phyloP scores from a whole-genome alignment of 331 rosid genomes.

The Quercus tomentella region DNA sequence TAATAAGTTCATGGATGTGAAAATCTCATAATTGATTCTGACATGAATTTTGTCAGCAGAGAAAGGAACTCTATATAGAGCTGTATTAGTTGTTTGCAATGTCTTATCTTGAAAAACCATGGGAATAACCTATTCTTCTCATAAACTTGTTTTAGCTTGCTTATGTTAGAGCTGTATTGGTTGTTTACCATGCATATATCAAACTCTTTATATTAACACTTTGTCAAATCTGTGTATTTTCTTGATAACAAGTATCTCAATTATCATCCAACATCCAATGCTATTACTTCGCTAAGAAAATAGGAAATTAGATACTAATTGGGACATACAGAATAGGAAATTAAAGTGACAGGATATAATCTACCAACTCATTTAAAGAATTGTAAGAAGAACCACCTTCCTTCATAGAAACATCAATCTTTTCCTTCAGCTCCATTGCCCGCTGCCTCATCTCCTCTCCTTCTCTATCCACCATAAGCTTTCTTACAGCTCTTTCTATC shows the following conservation, averaged over 20 bases:
- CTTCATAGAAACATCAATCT: too few relatives aligned
- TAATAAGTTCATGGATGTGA: too few relatives aligned
- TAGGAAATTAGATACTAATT: not conserved
- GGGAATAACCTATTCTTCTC: too few relatives aligned
- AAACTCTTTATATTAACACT: not conserved
- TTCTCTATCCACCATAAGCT: too few relatives aligned
- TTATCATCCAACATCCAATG: not conserved
- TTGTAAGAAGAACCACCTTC: constrained; percentile 12
- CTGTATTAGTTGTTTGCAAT: too few relatives aligned
- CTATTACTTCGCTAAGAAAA: not conserved
- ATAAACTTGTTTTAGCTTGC: not conserved
- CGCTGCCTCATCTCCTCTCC: too few relatives aligned
- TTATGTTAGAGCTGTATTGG: not conserved
- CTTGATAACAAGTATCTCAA: not conserved
- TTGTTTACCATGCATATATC: not conserved
- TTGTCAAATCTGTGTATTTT: not conserved
- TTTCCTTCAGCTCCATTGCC: too few relatives aligned
- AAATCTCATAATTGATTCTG: too few relatives aligned
- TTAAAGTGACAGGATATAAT: not conserved
- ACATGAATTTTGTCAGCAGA: too few relatives aligned
- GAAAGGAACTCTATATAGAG: too few relatives aligned
- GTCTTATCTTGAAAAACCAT: too few relatives aligned
- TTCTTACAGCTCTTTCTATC: too few relatives aligned
- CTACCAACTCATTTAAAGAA: constrained; percentile 6
- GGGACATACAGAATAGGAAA: not conserved